Conservation (phyloP, 257 asterid species). For the Nicotiana tomentosiformis region DNA sequence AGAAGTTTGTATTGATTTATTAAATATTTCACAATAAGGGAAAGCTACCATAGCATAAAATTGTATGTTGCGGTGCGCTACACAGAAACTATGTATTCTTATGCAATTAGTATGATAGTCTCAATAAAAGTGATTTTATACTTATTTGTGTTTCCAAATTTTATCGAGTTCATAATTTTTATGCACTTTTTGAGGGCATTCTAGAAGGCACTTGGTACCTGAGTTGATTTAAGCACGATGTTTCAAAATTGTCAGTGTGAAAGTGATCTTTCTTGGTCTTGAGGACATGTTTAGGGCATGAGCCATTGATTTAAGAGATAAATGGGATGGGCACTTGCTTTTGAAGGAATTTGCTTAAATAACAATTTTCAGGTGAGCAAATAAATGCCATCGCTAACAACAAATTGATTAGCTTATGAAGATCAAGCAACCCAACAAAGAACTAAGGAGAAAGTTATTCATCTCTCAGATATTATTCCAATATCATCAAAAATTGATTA, state of each 20-base stretch:
- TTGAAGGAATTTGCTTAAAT: background rate
- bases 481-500: no score
- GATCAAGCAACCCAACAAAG: background rate
- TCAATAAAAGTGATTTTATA: background rate
- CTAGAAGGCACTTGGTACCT: background rate
- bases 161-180: no score
- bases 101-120: background rate
- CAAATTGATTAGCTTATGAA: background rate
- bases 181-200: background rate
- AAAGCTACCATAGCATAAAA: background rate
- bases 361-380: background rate
- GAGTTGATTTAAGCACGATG: background rate
- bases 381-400: background rate
- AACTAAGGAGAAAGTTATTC: no score
- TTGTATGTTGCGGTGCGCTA: background rate
- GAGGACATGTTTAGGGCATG: no score
- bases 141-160: background rate
- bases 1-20: constrained; percentile 4
- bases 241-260: background rate
- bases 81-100: background rate
- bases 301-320: background rate
- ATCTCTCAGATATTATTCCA: no score
- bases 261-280: no score
- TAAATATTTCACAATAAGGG: constrained; percentile 3
- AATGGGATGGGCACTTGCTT: background rate